Base-by-base conservation (phyloP, 2,329 filamentous ascomycete genomes). In the Hymenotorrendiella dingleyae region DNA sequence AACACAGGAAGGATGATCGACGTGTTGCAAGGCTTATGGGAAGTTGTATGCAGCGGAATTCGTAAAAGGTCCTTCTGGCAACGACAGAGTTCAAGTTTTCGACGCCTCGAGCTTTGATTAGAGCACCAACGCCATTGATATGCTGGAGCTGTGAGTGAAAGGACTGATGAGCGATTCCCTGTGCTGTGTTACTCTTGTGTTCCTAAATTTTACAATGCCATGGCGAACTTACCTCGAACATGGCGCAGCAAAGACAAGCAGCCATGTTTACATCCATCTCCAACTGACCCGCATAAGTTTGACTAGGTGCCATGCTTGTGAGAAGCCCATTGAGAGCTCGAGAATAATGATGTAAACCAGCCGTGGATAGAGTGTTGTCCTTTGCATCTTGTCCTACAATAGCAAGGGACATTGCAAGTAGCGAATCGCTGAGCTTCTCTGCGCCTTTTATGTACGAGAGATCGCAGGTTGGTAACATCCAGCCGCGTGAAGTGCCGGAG, bases 51-150 rank as follows among this genome's bases (percentile, higher is more conserved):
- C 35, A 16, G 20, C 44, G 36, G 24, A 40, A 47, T 40, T 49
- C 47, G 22, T 47, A 46, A 21, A 42, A 45, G 1, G 44, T 46
- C 33, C 44, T 40, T 20, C 47, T 34, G 36, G 40, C 42, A 12
- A 30, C 38, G 11, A 21, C 11, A 5, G 47, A 36, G 9, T 45
- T 28, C n/a, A 47, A 16, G 17, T 40, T 45, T 28, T 37, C 24
- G 10, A 42, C 41, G 1, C 44, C 47, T 8, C 35, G 22, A 9
- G 34, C 22, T 27, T 33, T 42, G n/a, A 49, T 21, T 23, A 49
- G 44, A 3, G 47, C 47, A 17, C 32, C 37, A 20, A 49, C 41
- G 11, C 47, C 47, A 6, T 40, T 17, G 1, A 45, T 20, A 34
- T 46, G 47, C 11, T 41, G 43, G 6, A 49, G n/a, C 1, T 42